phyloP scores from a whole-genome alignment of 331 rosid genomes.

The Ulmus americana region DNA sequence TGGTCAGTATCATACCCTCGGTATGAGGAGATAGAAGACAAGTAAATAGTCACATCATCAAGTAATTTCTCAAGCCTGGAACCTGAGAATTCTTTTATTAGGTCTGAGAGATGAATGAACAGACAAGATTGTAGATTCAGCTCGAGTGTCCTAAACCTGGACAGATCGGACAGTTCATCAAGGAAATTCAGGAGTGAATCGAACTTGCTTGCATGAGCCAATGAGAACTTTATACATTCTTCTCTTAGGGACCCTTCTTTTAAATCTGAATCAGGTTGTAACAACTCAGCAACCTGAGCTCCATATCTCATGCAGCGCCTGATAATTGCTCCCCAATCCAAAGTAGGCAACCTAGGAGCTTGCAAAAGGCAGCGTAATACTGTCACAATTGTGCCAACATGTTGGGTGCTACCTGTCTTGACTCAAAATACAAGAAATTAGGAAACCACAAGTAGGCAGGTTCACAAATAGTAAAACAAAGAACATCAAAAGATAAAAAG shows the following conservation, averaged over 20 bases:
- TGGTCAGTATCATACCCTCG: conserved; percentile 31
- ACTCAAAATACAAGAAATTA: conserved; percentile 25
- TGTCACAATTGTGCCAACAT: conserved; percentile 38
- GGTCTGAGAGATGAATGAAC: conserved; percentile 65
- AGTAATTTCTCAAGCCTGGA: conserved; percentile 72
- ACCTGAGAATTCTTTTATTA: conserved; percentile 66
- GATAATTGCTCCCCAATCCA: conserved; percentile 80
- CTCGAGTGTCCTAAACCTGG: conserved; percentile 72
- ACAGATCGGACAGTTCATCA: conserved; percentile 76
- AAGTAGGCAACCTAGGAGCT: conserved; percentile 84
- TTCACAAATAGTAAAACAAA: neutral
- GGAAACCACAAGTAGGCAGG: conserved; percentile 18
- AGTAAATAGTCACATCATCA: conserved; percentile 44
- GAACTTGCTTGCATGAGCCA: conserved; percentile 82
- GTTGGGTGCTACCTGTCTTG: conserved; percentile 41
- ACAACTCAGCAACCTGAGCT: conserved; percentile 38
- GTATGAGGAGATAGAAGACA: conserved; percentile 42
- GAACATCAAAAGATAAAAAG: too few species aligned
- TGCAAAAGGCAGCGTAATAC: conserved; percentile 74
- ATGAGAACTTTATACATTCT: conserved; percentile 62
- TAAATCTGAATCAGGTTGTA: conserved; percentile 32
- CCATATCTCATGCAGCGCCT: conserved; percentile 90
- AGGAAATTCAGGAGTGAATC: conserved; percentile 69
- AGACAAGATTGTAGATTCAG: conserved; percentile 63
- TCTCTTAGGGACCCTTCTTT: conserved; percentile 58